Base-by-base conservation (phyloP, 768 basidiomycete species). In the Pulveroboletus sp. region DNA sequence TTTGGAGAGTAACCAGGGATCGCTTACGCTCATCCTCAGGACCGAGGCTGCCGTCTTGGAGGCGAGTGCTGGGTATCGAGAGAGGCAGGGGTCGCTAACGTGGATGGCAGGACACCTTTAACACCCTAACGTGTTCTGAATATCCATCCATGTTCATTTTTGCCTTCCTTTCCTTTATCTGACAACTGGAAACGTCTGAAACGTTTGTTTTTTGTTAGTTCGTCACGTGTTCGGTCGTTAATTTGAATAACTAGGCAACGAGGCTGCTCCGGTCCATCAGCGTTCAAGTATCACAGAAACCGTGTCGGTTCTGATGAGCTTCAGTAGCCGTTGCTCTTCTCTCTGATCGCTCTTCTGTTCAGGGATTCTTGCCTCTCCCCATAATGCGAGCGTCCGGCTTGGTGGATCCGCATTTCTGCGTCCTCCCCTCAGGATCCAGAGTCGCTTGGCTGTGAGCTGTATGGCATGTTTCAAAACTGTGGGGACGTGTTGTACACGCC, bases 381-480 rank as follows among this genome's bases (percentile, higher is more conserved):
- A 39, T 39, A 17, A 9, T 17, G 42, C 32, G 32, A 36, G 17
- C n/a, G 2, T 26, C 18, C 27, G 26, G 5, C 14, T 28, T 18
- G 28, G 21, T 26, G 21, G 31, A 38, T 8, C 10, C 33, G 41
- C 36, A 38, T 43, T 46, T 46, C 54, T 21, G 44, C 35, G 43
- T 43, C 51, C 32, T 17, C 40, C 39, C 35, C 38, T 28, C 31
- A 17, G 36, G n/a, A 49, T 46, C 11, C 37, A 46, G 43, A 21
- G 54, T 31, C 32, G 26, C 47, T 38, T 32, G 45, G 39, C 18
- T 8, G 26, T 31, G 28, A 37, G 28, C 15, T 21, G 37, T 27
- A 33, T 9, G 11, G 35, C n/a, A 14, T 50, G 48, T 57, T 56
- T 56, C 55, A 56, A 35, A 43, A 21, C 2, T 21, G 21, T 21